A percentile compares a stretch with the other conserved stretches of the same genome.
Evolutionary conservation across 164 flowering plant species (phyloP).

Genomic region (Annona cherimola): DNA sequence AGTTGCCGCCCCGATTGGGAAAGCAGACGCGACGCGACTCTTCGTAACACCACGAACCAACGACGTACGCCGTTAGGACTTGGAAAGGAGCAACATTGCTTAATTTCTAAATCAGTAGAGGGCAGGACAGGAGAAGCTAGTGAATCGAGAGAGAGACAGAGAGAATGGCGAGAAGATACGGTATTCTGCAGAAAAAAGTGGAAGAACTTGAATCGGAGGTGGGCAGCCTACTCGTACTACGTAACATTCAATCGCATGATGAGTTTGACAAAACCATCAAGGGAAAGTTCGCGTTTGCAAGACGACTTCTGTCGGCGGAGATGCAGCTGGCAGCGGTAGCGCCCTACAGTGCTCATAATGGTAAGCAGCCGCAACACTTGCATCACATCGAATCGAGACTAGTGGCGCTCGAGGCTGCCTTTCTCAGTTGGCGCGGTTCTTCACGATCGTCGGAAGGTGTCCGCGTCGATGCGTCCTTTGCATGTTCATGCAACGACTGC

Average conservation of each 20-base stretch:
- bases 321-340: neutral
- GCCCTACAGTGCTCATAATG: neutral
- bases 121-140: too few species aligned
- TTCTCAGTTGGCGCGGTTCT: neutral
- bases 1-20: neutral
- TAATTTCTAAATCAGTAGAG: too few species aligned
- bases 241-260: neutral
- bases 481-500: neutral
- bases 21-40: neutral
- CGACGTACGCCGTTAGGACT: too few species aligned
- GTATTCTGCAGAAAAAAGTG: neutral
- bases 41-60: neutral
- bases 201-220: slow-evolving; percentile 2
- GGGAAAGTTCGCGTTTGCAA: neutral
- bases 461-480: neutral
- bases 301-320: neutral
- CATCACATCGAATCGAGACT: neutral
- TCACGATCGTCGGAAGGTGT: neutral
- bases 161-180: neutral
- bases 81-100: neutral
- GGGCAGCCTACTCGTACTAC: neutral
- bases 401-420: neutral
- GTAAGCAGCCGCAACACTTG: neutral
- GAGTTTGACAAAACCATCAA: neutral
- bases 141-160: neutral